Base-by-base conservation (phyloP, 208 protist species). In the Leishmania lainsoni region DNA sequence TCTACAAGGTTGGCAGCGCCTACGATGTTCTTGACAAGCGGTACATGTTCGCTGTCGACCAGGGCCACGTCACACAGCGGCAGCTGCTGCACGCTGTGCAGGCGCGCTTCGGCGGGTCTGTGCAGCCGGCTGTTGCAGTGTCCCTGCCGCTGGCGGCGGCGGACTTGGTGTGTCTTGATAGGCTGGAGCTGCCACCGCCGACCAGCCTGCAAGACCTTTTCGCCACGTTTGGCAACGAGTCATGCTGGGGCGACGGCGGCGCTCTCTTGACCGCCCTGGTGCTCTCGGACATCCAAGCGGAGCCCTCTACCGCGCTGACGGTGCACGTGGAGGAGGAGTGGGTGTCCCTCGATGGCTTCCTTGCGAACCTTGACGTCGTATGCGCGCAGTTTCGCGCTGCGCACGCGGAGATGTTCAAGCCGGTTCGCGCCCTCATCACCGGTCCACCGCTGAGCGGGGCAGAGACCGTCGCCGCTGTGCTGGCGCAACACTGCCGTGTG, bases 11-110 rank as follows among this genome's bases (percentile, higher is more conserved):
- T 26, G 92, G 91, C n/a, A 88, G 89, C 42, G 79, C 88, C 22
- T 93, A 96, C 71, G 89, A 94, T 48, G 90, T 92, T 35, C 85
- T 96, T 52, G 91, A 94, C 29, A 90, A 97, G 63, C 94, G 95
- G 35, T 98, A 98, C 84, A 76, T 98, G 69, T 92, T 99, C 82
- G 97, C 92, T 2, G 93, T 98, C 14, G 98, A 99, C 83, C 92
- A 96, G 29, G 91, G 90, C n/a, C 87, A 92, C 45, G 65, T 92
- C n/a, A 98, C 95, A 42, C 91, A 93, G 83, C 76, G 78, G 20
- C 87, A 98, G 76, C 81, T 98, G 52, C 83, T 97, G 10, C 73
- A 94, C 45, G 83, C 88, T 2, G 78, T 98, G 48, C 78, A 86
- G 35, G 75, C 90, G 42, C 83, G 75, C 49, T 81, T 98, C 48